Evolutionary conservation across 1,284 basidiomycete genomes (phyloP).

Genomic region (Sparassis latifolia): DNA sequence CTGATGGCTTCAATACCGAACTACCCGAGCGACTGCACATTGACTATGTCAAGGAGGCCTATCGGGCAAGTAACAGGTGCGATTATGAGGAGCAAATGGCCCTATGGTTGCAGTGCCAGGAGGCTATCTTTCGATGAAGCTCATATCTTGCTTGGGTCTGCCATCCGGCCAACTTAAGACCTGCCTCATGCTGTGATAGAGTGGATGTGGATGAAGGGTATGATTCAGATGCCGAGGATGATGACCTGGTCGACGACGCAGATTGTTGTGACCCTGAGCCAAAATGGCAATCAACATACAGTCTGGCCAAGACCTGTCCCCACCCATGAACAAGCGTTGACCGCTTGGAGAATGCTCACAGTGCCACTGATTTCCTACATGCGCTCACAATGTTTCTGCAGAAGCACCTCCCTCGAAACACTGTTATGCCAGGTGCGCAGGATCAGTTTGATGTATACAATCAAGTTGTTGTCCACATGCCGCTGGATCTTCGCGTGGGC

Average conservation of each 20-base stretch:
- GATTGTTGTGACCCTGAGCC: neutral
- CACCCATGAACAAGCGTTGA: conserved; percentile 9
- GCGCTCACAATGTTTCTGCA: conserved; percentile 17
- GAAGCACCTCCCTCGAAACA: neutral
- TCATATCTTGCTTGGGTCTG: conserved; percentile 1
- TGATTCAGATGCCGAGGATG: neutral
- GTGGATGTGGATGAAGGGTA: neutral
- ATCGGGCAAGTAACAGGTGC: conserved; percentile 18
- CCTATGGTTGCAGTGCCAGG: conserved; percentile 12
- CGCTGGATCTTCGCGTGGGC: neutral
- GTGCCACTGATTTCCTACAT: conserved; percentile 17
- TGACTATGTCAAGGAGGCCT: conserved; percentile 24
- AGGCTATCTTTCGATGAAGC: conserved; percentile 5
- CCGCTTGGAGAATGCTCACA: conserved; percentile 14
- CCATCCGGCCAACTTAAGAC: neutral
- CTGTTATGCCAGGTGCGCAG: neutral
- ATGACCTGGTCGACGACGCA: neutral
- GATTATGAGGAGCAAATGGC: conserved; percentile 28
- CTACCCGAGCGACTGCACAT: conserved; percentile 20
- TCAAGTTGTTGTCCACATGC: neutral
- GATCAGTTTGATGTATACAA: neutral
- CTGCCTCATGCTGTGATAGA: neutral
- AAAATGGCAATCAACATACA: neutral
- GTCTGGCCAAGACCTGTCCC: neutral
- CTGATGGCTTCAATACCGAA: conserved; percentile 29